These are phyloP conservation scores for Allantophomopsis cytisporea DNA, from an alignment of 2,329 filamentous ascomycete species.

Conservation along the genomic window DNA sequence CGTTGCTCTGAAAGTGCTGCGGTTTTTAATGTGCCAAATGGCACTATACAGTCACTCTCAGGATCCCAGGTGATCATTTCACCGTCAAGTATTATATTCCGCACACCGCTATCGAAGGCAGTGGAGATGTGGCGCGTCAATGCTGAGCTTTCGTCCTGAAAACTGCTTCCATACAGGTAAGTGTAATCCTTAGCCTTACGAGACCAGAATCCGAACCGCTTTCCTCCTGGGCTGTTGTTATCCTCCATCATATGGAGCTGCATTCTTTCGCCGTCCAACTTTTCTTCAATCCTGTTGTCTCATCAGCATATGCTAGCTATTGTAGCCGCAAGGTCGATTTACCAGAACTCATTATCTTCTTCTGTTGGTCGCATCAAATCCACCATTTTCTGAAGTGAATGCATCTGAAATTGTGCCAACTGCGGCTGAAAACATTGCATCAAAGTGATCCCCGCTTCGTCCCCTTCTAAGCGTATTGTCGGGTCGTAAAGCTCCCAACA, in stretches of 20 bases:
- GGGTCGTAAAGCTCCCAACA: constrained; percentile 88
- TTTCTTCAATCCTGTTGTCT: constrained; percentile 61
- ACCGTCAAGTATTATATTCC: constrained; percentile 83
- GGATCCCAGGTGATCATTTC: constrained; percentile 99
- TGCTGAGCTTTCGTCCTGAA: constrained; percentile 62
- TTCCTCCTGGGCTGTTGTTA: constrained; percentile 50
- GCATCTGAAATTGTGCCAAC: constrained; percentile 81
- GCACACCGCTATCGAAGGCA: constrained; percentile 65
- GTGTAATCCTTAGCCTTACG: constrained; percentile 94
- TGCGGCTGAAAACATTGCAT: constrained; percentile 98
- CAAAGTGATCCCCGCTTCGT: constrained; percentile 60
- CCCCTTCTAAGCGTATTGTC: constrained; percentile 55
- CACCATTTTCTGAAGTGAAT: constrained; percentile 70
- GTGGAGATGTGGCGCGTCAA: constrained; percentile 67
- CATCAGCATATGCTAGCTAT: no score
- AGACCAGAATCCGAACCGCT: constrained; percentile 79
- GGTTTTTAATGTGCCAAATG: constrained; percentile 88
- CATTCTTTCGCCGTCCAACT: constrained; percentile 93
- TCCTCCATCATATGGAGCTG: constrained; percentile 86
- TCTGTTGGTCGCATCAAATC: constrained; percentile 49
- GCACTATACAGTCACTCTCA: constrained; percentile 67
- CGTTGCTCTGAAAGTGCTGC: constrained; percentile 70
- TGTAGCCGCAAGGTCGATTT: no score
- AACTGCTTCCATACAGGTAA: constrained; percentile 73
- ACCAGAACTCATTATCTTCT: constrained; percentile 70